Conservation (phyloP, 2,329 filamentous ascomycete species). For the Bipolaris victoriae region DNA sequence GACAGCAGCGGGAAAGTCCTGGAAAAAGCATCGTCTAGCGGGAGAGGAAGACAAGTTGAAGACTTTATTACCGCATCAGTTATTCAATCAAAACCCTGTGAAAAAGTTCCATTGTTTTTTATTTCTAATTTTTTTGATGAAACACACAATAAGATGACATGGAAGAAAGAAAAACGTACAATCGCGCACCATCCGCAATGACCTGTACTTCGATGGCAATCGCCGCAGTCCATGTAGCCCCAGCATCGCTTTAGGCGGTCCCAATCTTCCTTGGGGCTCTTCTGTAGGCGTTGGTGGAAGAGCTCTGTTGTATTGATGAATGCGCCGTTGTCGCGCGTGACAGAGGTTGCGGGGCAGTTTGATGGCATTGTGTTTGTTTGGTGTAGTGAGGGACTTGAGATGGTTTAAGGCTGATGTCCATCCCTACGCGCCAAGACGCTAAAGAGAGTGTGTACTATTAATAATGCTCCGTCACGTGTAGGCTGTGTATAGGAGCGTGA, state of each 20-base stretch:
- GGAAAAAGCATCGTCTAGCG: constrained; percentile 45
- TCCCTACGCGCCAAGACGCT: no score
- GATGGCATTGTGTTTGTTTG: constrained; percentile 13
- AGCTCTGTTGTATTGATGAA: constrained; percentile 33
- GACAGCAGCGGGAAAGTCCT: constrained; percentile 49
- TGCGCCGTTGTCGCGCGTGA: constrained; percentile 5
- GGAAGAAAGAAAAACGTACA: constrained; percentile 32
- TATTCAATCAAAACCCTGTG: no score
- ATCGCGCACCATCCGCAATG: constrained; percentile 55
- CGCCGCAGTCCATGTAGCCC: constrained; percentile 46
- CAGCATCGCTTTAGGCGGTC: constrained; percentile 42
- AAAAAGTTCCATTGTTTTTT: no score
- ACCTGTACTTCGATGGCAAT: constrained; percentile 44
- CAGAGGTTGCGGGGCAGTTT: constrained; percentile 20
- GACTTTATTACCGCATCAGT: constrained; percentile 32
- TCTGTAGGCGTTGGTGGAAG: constrained; percentile 31
- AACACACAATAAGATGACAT: not conserved
- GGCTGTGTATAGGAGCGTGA: no score
- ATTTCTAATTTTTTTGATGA: no score
- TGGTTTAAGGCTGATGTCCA: not conserved
- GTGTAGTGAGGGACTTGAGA: no score
- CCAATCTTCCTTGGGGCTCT: constrained; percentile 40
- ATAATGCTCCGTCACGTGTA: no score
- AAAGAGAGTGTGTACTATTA: no score
- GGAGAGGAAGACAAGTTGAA: constrained; percentile 52